Percentiles rank a stretch among this genome's conserved stretches.
Evolutionary conservation across 1,139 yeast genomes (phyloP).

Genomic region (Magnusiomyces suaveolens): DNA sequence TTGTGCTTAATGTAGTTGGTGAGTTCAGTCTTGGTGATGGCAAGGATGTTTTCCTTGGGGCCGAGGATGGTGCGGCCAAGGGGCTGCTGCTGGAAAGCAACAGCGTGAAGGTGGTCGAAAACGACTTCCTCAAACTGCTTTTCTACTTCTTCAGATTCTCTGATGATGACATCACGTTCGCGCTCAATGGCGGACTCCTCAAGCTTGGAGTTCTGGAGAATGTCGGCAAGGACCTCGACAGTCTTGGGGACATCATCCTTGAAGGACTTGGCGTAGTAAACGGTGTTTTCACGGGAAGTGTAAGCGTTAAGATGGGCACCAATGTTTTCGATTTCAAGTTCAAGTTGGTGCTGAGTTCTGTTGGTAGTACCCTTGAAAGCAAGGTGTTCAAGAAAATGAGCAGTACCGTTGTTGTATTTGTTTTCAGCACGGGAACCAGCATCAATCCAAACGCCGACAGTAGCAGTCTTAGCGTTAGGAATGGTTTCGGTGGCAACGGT

Average conservation of each 20-base stretch:
- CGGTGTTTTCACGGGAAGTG: constrained; percentile 95
- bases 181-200: constrained; percentile 82
- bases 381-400: constrained; percentile 91
- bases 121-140: constrained; percentile 97
- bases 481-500: constrained; percentile 12
- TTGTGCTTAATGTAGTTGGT: constrained; percentile 71
- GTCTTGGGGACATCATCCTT: constrained; percentile 73
- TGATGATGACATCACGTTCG: constrained; percentile 89
- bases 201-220: constrained; percentile 74
- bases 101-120: constrained; percentile 91
- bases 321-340: constrained; percentile 86
- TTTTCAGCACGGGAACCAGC: constrained; percentile 97
- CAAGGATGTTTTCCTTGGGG: constrained; percentile 77
- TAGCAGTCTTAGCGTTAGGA: constrained; percentile 12
- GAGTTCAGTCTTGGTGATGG: constrained; percentile 68
- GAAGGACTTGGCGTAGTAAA: constrained; percentile 85
- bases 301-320: constrained; percentile 97
- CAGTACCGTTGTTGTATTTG: constrained; percentile 78
- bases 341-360: constrained; percentile 73
- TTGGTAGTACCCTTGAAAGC: constrained; percentile 88
- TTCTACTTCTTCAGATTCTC: constrained; percentile 96
- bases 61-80: constrained; percentile 96
- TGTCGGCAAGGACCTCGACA: constrained; percentile 81
- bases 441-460: constrained; percentile 90
- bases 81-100: constrained; percentile 83